phyloP scores from a whole-genome alignment of 208 protist genomes.

The Kentomonas sorsogonicus region DNA sequence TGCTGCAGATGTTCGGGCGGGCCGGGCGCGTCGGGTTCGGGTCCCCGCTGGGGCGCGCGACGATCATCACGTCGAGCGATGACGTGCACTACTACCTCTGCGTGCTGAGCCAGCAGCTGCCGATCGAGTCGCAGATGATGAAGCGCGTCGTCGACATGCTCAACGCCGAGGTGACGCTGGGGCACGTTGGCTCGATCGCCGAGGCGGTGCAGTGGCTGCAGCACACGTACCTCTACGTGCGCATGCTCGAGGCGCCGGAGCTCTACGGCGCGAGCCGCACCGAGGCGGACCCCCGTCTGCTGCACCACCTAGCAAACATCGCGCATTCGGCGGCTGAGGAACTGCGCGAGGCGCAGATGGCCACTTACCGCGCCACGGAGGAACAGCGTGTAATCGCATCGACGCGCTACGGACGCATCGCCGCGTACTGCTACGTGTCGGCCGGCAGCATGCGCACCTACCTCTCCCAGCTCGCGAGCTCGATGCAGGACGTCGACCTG shows the following conservation, averaged over 20 bases:
- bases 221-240: constrained; percentile 98
- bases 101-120: constrained; percentile 98
- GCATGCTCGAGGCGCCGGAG: constrained; percentile 94
- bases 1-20: constrained; percentile 99
- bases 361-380: constrained; percentile 95
- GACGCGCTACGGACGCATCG: constrained; percentile 95
- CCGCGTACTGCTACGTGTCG: constrained; percentile 98
- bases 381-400: too few relatives aligned
- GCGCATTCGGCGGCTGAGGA: constrained; percentile 92
- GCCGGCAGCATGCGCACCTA: constrained; percentile 94
- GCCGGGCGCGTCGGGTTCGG: constrained; percentile 97
- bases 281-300: constrained; percentile 76
- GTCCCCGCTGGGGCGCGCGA: constrained; percentile 90
- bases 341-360: constrained; percentile 87
- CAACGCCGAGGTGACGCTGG: constrained; percentile 98
- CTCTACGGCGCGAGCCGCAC: constrained; percentile 92
- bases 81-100: constrained; percentile 98
- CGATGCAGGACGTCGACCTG: constrained; percentile 97
- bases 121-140: constrained; percentile 99
- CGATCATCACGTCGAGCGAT: constrained; percentile 94
- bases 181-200: constrained; percentile 90
- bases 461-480: constrained; percentile 92
- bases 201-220: constrained; percentile 98
- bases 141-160: constrained; percentile 95
- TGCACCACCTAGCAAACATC: constrained; percentile 90